A percentile compares a stretch with the other conserved stretches of the same genome.
Evolutionary conservation across 2,329 filamentous ascomycete genomes (phyloP).

Genomic region (Aspergillus neotritici): DNA sequence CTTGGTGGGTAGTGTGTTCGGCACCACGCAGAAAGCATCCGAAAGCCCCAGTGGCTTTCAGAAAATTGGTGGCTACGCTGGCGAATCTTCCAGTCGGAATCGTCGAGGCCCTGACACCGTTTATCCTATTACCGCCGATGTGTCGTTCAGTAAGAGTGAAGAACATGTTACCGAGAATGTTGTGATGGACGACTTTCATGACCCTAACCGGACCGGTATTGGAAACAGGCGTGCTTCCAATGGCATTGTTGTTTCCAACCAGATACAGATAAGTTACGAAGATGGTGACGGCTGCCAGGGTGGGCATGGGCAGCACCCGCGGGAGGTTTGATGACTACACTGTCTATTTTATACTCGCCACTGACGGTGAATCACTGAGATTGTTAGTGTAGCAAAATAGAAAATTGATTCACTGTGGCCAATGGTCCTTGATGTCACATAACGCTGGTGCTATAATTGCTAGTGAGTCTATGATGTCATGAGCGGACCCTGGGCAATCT

Average conservation of each 20-base stretch:
- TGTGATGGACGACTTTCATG: conserved; percentile 37
- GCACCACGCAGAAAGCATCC: conserved; percentile 36
- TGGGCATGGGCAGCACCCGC: not conserved
- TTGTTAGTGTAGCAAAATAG: too few species aligned
- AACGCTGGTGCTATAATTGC: too few species aligned
- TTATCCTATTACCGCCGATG: conserved; percentile 31
- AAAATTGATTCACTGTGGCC: too few species aligned
- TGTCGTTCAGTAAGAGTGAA: conserved; percentile 42
- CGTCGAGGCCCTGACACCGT: conserved; percentile 28
- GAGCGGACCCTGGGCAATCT: too few species aligned
- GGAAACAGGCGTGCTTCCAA: conserved; percentile 10
- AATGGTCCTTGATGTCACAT: too few species aligned
- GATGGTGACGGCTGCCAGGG: conserved; percentile 3
- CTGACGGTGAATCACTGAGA: too few species aligned
- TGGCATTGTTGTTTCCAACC: conserved; percentile 41
- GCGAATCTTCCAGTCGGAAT: conserved; percentile 21
- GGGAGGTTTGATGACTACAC: not conserved
- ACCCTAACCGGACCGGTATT: conserved; percentile 10
- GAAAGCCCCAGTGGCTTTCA: conserved; percentile 32
- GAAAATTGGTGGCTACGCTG: conserved; percentile 21
- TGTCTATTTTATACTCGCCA: not conserved
- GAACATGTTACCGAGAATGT: conserved; percentile 43
- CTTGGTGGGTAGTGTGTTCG: conserved; percentile 33
- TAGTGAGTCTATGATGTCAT: too few species aligned
- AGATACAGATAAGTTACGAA: conserved; percentile 34